Conservation (phyloP, 1,284 basidiomycete genomes). For the Trichosporon sp. region DNA sequence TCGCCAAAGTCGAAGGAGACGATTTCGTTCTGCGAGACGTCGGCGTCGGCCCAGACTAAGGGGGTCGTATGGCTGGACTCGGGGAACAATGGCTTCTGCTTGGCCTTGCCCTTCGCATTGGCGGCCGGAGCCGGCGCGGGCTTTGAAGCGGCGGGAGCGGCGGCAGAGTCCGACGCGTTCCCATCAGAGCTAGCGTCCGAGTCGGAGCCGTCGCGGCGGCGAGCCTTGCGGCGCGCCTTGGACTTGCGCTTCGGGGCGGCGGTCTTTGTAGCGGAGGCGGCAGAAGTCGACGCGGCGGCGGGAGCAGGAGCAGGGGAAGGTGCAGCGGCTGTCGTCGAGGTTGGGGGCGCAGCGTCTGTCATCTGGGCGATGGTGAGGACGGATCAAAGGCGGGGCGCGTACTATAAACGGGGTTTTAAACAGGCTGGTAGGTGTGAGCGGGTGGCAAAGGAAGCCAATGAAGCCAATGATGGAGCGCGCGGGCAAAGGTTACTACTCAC, state of each 20-base stretch:
- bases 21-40: constrained; percentile 5
- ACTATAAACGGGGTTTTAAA: not conserved
- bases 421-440: not conserved
- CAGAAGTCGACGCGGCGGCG: not conserved
- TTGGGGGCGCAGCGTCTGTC: constrained; percentile 5
- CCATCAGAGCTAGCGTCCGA: constrained; percentile 5
- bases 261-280: not conserved
- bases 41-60: constrained; percentile 26
- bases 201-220: constrained; percentile 16
- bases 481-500: constrained; percentile 1
- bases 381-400: not conserved
- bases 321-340: constrained; percentile 8
- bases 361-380: constrained; percentile 9
- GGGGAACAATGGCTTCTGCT: constrained; percentile 19
- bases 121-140: not conserved
- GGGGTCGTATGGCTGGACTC: constrained; percentile 29
- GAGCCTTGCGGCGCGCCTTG: constrained; percentile 12
- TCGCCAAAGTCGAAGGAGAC: constrained; percentile 23
- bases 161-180: constrained; percentile 3
- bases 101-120: not conserved
- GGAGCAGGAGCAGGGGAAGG: not conserved
- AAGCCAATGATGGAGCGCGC: not conserved
- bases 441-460: not conserved
- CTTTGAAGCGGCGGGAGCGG: no score
- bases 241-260: constrained; percentile 4